These are phyloP conservation scores for Scleroderma bovista DNA, from an alignment of 768 basidiomycete species.

Conservation along the genomic window DNA sequence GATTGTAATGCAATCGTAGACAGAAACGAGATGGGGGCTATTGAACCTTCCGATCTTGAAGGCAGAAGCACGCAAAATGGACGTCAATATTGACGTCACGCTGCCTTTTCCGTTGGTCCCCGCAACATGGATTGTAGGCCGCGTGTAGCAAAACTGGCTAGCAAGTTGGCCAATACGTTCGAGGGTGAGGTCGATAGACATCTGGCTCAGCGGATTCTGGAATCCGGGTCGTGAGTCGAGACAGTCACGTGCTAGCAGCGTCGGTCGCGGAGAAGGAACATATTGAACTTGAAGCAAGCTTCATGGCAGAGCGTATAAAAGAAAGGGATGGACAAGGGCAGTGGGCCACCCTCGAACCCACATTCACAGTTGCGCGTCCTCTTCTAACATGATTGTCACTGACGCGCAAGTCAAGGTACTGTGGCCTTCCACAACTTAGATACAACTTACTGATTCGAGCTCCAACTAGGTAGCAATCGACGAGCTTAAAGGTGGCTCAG, in stretches of 20 bases:
- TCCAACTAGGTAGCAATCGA: conserved; percentile 13
- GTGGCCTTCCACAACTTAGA: neutral
- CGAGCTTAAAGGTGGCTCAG: conserved; percentile 20
- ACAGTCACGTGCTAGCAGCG: neutral
- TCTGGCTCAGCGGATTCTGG: conserved; percentile 11
- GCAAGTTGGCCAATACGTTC: conserved; percentile 53
- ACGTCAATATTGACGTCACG: conserved; percentile 76
- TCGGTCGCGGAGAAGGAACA: too few species aligned
- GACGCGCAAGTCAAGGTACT: conserved; percentile 14
- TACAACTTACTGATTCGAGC: neutral
- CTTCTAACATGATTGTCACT: neutral
- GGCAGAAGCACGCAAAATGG: conserved; percentile 55
- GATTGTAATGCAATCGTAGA: conserved; percentile 73
- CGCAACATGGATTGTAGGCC: conserved; percentile 86
- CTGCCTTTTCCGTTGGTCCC: conserved; percentile 99
- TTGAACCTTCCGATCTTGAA: conserved; percentile 81
- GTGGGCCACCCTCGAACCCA: too few species aligned
- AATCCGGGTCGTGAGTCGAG: too few species aligned
- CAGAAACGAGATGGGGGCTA: conserved; percentile 81
- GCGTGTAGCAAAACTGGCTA: conserved; percentile 49
- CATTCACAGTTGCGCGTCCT: neutral
- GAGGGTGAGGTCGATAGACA: conserved; percentile 68
- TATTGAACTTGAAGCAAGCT: too few species aligned
- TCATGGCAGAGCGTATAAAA: too few species aligned
- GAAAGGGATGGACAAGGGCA: too few species aligned